Conservation (phyloP, 805 yeast species). For the Huiozyma sinensis region DNA sequence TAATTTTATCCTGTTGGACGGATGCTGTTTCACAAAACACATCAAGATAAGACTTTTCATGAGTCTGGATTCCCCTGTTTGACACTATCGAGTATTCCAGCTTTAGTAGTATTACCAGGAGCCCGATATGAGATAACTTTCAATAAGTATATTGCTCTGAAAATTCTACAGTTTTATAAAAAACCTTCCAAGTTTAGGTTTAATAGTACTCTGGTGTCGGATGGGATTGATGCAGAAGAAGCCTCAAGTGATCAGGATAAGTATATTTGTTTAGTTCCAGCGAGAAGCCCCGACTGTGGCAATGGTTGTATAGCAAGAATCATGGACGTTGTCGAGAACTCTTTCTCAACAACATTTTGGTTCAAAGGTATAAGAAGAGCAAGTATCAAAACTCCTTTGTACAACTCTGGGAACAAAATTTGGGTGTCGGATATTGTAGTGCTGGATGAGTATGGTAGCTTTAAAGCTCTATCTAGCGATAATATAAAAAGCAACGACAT, state of each 20-base stretch:
- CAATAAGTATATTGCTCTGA: slow-evolving; percentile 7
- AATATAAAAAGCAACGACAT: background rate
- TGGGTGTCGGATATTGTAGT: slow-evolving; percentile 8
- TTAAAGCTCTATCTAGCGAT: background rate
- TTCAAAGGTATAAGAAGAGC: slow-evolving; percentile 15
- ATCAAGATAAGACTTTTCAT: slow-evolving; percentile 1
- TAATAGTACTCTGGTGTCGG: no score
- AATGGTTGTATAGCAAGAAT: slow-evolving; percentile 13
- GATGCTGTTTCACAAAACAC: slow-evolving; percentile 1
- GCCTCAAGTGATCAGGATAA: background rate
- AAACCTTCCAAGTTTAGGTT: no score
- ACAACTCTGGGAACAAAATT: slow-evolving; percentile 9
- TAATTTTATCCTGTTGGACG: no score
- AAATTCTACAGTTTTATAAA: no score
- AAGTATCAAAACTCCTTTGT: slow-evolving; percentile 8
- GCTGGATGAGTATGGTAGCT: slow-evolving; percentile 1
- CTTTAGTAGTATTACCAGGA: slow-evolving; percentile 47
- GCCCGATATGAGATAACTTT: slow-evolving; percentile 50
- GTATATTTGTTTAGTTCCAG: slow-evolving; percentile 19
- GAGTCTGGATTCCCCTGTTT: slow-evolving; percentile 2
- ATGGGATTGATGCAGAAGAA: no score
- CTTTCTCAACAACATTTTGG: slow-evolving; percentile 7
- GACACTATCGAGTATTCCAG: slow-evolving; percentile 10
- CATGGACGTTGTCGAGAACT: slow-evolving; percentile 8
- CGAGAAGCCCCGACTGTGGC: slow-evolving; percentile 6